Evolutionary conservation across 163 green algal species (phyloP).

Genomic region (Coccomyxa subellipsoidea): DNA sequence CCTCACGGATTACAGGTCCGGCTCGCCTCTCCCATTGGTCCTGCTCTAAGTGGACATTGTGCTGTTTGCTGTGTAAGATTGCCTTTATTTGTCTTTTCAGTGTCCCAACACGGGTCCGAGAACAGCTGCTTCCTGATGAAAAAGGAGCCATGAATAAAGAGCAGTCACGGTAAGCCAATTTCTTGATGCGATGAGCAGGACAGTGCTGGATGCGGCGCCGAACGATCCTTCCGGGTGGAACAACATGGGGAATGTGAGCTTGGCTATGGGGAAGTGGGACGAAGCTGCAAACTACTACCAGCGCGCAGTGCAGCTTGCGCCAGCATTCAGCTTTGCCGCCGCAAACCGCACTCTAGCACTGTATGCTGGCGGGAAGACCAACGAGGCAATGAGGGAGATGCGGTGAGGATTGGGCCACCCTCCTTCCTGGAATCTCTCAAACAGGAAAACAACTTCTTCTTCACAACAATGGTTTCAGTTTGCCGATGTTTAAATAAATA

Average conservation of each 20-base stretch:
- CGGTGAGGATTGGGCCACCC: constrained; percentile 13
- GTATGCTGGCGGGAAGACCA: constrained; percentile 73
- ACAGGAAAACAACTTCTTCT: no score
- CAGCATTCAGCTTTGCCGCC: constrained; percentile 77
- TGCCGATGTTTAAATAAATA: no score
- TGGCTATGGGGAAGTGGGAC: not conserved
- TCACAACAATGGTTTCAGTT: no score
- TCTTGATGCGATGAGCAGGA: not conserved
- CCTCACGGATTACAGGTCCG: constrained; percentile 72
- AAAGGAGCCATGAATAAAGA: no score
- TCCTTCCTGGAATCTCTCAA: no score
- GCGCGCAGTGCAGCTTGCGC: constrained; percentile 59
- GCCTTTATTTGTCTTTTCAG: no score
- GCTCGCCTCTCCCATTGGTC: no score
- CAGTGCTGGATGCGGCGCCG: not conserved
- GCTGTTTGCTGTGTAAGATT: no score
- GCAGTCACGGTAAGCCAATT: no score
- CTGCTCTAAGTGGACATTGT: no score
- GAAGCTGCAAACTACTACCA: constrained; percentile 59
- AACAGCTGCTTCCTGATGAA: no score
- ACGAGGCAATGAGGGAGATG: constrained; percentile 72
- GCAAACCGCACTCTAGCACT: constrained; percentile 78
- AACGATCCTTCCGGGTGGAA: constrained; percentile 9
- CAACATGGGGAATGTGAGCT: constrained; percentile 8
- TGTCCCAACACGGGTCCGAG: no score